These are phyloP conservation scores for Penicillium sp. DNA, from an alignment of 2,329 filamentous ascomycete species.

Conservation along the genomic window DNA sequence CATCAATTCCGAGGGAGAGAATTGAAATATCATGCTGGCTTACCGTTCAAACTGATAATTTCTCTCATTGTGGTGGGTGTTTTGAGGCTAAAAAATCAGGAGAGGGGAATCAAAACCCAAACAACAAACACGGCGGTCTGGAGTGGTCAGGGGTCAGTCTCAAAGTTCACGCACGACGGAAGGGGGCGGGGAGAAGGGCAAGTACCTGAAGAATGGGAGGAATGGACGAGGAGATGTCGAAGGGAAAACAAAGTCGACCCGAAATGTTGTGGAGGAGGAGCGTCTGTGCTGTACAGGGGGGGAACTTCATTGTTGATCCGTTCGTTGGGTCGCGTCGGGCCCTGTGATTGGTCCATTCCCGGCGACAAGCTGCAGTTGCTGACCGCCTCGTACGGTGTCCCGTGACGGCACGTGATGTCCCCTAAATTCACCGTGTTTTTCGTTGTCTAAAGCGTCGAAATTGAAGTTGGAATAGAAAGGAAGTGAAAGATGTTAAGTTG, in stretches of 20 bases:
- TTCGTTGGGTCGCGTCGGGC: conserved; percentile 40
- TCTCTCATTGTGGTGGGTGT: conserved; percentile 79
- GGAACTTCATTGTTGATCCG: conserved; percentile 37
- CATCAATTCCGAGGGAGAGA: conserved; percentile 15
- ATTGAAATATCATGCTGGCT: conserved; percentile 36
- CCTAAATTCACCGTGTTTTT: background rate
- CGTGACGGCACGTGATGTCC: conserved; percentile 10
- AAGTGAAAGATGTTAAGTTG: too few species aligned
- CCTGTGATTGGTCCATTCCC: conserved; percentile 30
- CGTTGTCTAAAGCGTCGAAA: background rate
- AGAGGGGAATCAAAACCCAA: conserved; percentile 28
- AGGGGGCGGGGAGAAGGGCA: conserved; percentile 15
- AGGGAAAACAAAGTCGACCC: conserved; percentile 34
- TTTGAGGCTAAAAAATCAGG: conserved; percentile 28
- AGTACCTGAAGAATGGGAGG: conserved; percentile 25
- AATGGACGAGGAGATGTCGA: conserved; percentile 26
- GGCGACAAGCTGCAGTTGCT: conserved; percentile 13
- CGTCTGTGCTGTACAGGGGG: conserved; percentile 43
- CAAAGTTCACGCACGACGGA: conserved; percentile 7
- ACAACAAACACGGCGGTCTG: conserved; percentile 31
- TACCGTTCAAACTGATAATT: conserved; percentile 99
- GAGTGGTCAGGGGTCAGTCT: conserved; percentile 23
- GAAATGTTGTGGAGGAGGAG: conserved; percentile 52
- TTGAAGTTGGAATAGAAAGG: background rate
- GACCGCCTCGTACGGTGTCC: conserved; percentile 24